Base-by-base conservation (phyloP, 768 basidiomycete genomes). In the Pleurotus tuoliensis region DNA sequence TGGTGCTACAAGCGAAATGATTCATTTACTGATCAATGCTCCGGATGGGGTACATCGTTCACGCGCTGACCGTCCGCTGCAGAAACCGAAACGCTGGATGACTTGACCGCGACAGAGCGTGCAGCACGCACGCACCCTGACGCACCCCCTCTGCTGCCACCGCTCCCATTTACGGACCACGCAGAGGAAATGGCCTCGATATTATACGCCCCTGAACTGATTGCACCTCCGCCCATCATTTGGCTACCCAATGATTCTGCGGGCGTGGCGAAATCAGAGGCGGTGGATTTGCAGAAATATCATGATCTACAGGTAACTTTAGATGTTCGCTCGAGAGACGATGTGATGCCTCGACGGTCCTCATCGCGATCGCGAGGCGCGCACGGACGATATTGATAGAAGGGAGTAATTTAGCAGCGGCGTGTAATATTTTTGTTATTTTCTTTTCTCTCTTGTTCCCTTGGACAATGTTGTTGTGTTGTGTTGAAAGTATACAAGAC, bases 161-260 rank as follows among this genome's bases (percentile, higher is more conserved):
- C 83, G 8, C 67, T 89, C 22, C 74, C 87, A 4, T 89, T 91
- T 63, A 77, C 82, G 1, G 88, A 90, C 67, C 88, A 90, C 61
- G 85, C 87, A 12, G 85, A 88, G 63, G 86, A 90, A 62, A 86
- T 88, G 81, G 80, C 82, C 5, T 84, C 85, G 13, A 83, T 92
- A 55, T 72, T 94, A 39, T 94, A 92, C 65, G 88, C 91, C 3
- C 88, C 90, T 1, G 90, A 90, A 67, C 76, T 92, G 40, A 79
- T 90, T 59, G 88, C 88, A 11, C 88, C 90, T 15, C 73, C 80
- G 16, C 90, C 90, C 1, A 83, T 88, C 58, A 88, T 94, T 50
- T 92, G 91, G 91, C 75, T 92, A n/a, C 88, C 88, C 1, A 86
- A 88, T 67, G 90, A 92, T 66, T 77, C 78, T 9, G 83, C 85